A percentile compares a stretch with the other conserved stretches of the same genome.
phyloP scores from a whole-genome alignment of 2,329 filamentous ascomycete species.

The Fusarium haematococcum region DNA sequence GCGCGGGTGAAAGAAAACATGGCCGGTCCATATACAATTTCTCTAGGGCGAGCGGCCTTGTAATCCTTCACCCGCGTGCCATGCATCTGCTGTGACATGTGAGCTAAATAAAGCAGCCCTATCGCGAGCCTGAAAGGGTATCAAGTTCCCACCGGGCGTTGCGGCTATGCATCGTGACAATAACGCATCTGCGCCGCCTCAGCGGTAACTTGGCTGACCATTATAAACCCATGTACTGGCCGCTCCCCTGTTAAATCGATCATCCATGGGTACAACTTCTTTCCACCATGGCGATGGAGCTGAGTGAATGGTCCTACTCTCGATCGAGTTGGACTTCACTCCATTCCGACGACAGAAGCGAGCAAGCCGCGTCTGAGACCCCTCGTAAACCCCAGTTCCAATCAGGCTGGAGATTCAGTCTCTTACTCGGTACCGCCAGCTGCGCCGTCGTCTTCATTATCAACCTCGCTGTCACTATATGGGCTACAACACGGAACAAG shows the following conservation, averaged over 20 bases:
- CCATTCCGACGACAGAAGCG: neutral
- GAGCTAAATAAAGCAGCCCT: no score
- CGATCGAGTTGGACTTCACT: neutral
- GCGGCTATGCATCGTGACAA: no score
- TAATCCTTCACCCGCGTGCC: no score
- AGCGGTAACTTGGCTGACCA: neutral
- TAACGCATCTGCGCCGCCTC: no score
- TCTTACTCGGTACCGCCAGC: neutral
- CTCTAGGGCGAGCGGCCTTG: no score
- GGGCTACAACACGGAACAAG: neutral
- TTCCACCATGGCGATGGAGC: neutral
- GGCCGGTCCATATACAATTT: no score
- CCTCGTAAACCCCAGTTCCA: neutral
- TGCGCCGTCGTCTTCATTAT: neutral
- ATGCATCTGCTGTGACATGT: no score
- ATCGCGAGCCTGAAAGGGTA: no score
- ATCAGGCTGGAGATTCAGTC: slow-evolving; percentile 1
- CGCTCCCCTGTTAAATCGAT: neutral
- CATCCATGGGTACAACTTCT: neutral
- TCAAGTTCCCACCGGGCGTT: no score
- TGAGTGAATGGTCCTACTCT: neutral
- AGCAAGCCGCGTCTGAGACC: neutral
- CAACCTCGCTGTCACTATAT: neutral
- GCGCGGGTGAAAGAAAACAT: no score
- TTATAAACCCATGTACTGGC: neutral